These are phyloP conservation scores for Microglena sp. DNA, from an alignment of 139 green algal species.

Conservation along the genomic window DNA sequence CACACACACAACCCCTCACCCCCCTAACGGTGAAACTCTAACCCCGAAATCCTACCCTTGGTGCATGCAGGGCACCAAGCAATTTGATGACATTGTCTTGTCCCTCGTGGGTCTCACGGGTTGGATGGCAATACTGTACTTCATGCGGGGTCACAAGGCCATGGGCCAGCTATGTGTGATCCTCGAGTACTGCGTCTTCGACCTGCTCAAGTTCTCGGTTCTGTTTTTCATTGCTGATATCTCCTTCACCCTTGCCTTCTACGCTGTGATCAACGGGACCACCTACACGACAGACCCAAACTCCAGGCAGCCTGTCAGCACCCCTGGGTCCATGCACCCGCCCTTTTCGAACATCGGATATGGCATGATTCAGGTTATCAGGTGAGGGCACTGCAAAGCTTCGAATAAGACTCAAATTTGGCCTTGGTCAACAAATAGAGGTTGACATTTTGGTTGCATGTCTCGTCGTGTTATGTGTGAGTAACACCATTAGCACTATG, in stretches of 20 bases:
- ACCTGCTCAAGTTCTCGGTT: slow-evolving; percentile 32
- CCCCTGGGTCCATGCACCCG: not conserved
- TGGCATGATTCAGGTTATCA: slow-evolving; percentile 17
- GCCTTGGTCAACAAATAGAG: too few species aligned
- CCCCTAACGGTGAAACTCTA: too few species aligned
- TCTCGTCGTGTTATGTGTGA: too few species aligned
- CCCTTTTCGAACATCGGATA: slow-evolving; percentile 9
- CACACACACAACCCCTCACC: too few species aligned
- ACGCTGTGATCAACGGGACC: slow-evolving; percentile 24
- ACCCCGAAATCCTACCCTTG: too few species aligned
- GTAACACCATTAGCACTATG: too few species aligned
- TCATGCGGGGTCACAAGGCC: slow-evolving; percentile 10
- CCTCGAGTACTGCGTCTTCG: slow-evolving; percentile 29
- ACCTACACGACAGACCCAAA: not conserved
- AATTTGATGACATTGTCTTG: slow-evolving; percentile 45
- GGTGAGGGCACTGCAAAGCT: too few species aligned
- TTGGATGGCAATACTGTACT: slow-evolving; percentile 38
- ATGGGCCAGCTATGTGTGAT: slow-evolving; percentile 30
- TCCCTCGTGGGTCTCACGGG: slow-evolving; percentile 36
- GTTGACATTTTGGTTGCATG: too few species aligned
- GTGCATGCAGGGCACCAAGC: too few species aligned
- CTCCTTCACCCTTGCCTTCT: slow-evolving; percentile 48
- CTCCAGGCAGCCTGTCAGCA: not conserved
- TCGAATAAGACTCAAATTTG: too few species aligned
- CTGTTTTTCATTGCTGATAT: slow-evolving; percentile 38